Conservation (phyloP, 176 grass and related monocot species). For the Calamus simplicifolius region DNA sequence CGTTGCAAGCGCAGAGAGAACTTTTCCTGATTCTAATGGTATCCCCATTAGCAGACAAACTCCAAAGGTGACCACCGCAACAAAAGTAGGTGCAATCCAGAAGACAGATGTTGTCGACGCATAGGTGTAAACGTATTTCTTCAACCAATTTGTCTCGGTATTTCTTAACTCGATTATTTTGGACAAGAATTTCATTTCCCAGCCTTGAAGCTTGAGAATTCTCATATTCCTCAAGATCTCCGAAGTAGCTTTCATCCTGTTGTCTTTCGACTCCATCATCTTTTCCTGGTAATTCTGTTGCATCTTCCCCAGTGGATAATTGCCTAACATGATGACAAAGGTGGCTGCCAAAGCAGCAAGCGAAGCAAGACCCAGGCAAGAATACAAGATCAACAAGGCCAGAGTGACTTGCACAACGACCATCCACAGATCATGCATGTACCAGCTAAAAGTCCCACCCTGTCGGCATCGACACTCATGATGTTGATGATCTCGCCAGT, state of each 20-base stretch:
- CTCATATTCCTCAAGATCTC: slow-evolving; percentile 86
- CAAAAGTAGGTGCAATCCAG: slow-evolving; percentile 53
- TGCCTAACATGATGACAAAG: slow-evolving; percentile 57
- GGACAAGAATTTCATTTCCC: slow-evolving; percentile 90
- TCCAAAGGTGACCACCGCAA: slow-evolving; percentile 63
- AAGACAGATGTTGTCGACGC: slow-evolving; percentile 36
- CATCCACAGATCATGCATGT: slow-evolving; percentile 77
- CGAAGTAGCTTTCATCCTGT: slow-evolving; percentile 71
- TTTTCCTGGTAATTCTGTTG: slow-evolving; percentile 59
- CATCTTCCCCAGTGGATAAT: slow-evolving; percentile 53
- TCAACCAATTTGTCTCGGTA: slow-evolving; percentile 52
- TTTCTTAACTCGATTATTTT: slow-evolving; percentile 66
- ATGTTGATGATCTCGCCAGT: slow-evolving; percentile 75
- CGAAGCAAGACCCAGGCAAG: slow-evolving; percentile 47
- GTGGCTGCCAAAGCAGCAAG: slow-evolving; percentile 45
- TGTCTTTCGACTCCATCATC: slow-evolving; percentile 71
- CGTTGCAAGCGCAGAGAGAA: slow-evolving; percentile 63
- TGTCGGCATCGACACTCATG: slow-evolving; percentile 59
- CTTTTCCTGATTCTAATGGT: slow-evolving; percentile 56
- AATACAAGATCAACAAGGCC: slow-evolving; percentile 62
- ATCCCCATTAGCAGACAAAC: slow-evolving; percentile 51
- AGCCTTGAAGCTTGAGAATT: slow-evolving; percentile 76
- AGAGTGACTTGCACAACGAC: slow-evolving; percentile 57
- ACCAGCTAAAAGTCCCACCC: slow-evolving; percentile 44
- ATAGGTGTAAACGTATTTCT: slow-evolving; percentile 46